These are phyloP conservation scores for Russula sp. DNA, from an alignment of 768 basidiomycete species.

Conservation along the genomic window DNA sequence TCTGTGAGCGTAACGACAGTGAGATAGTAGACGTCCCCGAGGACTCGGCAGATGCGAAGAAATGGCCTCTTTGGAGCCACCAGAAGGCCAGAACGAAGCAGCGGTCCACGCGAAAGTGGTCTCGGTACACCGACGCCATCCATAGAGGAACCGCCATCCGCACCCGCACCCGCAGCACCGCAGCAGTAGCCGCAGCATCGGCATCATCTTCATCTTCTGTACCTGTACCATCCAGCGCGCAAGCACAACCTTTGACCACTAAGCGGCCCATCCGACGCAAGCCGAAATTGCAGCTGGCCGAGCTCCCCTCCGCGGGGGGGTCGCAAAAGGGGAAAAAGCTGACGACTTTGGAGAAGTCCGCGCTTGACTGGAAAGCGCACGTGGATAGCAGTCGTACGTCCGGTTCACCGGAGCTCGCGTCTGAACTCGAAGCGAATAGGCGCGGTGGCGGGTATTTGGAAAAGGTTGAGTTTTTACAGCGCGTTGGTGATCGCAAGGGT, in stretches of 20 bases:
- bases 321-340: conserved; percentile 67
- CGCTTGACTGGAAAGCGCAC: conserved; percentile 81
- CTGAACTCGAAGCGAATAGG: conserved; percentile 73
- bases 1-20: conserved; percentile 40
- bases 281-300: conserved; percentile 53
- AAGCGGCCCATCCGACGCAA: conserved; percentile 67
- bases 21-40: conserved; percentile 72
- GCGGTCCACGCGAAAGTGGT: conserved; percentile 17
- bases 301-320: conserved; percentile 47
- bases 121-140: conserved; percentile 16
- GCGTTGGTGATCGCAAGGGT: conserved; percentile 72
- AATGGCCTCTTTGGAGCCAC: conserved; percentile 62
- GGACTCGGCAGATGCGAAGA: conserved; percentile 69
- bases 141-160: conserved; percentile 21
- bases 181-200: neutral
- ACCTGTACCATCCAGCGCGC: neutral
- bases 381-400: conserved; percentile 49
- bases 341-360: conserved; percentile 80
- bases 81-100: conserved; percentile 26
- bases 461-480: conserved; percentile 76
- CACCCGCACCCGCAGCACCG: too few species aligned
- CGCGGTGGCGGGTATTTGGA: conserved; percentile 79
- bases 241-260: conserved; percentile 7
- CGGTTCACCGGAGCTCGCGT: conserved; percentile 46
- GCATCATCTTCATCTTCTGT: conserved; percentile 26